Conservation (phyloP, 805 yeast genomes). For the Priceomyces fermenticarens region DNA sequence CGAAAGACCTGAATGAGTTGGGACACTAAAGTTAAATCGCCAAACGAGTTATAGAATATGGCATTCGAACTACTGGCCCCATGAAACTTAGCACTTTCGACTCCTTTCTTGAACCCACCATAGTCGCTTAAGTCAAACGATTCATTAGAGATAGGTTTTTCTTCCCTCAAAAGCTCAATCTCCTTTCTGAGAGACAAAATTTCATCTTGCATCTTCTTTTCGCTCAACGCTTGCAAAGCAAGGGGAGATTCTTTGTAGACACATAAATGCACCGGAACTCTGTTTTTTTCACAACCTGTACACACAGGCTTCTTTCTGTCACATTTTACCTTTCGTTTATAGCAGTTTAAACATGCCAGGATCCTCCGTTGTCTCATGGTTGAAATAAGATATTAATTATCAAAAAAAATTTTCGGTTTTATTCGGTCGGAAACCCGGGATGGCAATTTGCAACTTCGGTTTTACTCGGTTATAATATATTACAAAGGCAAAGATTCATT, state of each 20-base stretch:
- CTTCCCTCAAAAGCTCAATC: not conserved
- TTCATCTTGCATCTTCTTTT: not conserved
- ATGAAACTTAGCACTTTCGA: not conserved
- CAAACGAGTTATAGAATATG: not conserved
- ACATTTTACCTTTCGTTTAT: constrained; percentile 30
- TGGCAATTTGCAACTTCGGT: too few species aligned
- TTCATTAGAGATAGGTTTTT: not conserved
- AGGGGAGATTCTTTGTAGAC: constrained; percentile 1
- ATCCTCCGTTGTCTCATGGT: not conserved
- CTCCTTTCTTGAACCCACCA: not conserved
- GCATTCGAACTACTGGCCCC: not conserved
- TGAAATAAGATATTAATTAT: too few species aligned
- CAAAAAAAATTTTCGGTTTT: too few species aligned
- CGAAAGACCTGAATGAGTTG: not conserved
- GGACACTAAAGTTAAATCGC: not conserved
- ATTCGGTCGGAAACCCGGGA: too few species aligned
- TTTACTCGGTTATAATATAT: constrained; percentile 22
- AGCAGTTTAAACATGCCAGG: constrained; percentile 30
- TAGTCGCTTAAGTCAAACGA: not conserved
- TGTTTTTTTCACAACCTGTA: not conserved
- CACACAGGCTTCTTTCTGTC: constrained; percentile 16
- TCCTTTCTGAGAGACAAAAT: not conserved
- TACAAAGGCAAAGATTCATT: constrained; percentile 72
- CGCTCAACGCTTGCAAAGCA: too few species aligned
- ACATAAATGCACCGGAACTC: not conserved